Evolutionary conservation across 169 alveolate genomes (phyloP).

Genomic region (Cryptosporidium sp.): DNA sequence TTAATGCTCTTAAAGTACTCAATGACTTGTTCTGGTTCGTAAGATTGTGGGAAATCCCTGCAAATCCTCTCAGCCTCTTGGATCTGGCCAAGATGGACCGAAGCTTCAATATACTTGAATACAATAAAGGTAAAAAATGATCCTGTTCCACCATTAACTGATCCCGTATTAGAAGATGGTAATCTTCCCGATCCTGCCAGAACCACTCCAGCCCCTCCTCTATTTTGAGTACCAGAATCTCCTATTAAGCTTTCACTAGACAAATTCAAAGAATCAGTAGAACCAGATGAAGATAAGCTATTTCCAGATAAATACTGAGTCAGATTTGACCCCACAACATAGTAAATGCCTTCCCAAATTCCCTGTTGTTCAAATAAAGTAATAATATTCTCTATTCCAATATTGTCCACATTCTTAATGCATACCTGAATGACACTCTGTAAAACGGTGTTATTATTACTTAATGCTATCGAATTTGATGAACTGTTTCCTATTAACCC

Average conservation of each 20-base stretch:
- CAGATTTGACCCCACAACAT: conserved; percentile 63
- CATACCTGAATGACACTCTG: conserved; percentile 91
- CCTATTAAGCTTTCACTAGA: conserved; percentile 74
- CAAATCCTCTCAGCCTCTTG: conserved; percentile 97
- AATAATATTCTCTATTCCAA: conserved; percentile 90
- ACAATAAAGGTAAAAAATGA: conserved; percentile 72
- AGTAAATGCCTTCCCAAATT: conserved; percentile 72
- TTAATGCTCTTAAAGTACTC: conserved; percentile 96
- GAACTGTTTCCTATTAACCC: conserved; percentile 3
- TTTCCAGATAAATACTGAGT: conserved; percentile 39
- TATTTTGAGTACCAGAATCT: conserved; percentile 77
- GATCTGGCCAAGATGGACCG: conserved; percentile 94
- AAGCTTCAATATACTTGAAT: conserved; percentile 97
- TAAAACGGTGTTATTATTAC: conserved; percentile 84
- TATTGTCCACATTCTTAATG: conserved; percentile 90
- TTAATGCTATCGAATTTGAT: conserved; percentile 12
- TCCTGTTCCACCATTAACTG: conserved; percentile 77
- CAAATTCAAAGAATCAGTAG: conserved; percentile 31
- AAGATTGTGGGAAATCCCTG: conserved; percentile 91
- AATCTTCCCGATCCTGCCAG: conserved; percentile 88
- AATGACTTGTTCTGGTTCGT: conserved; percentile 96
- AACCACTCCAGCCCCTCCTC: conserved; percentile 87
- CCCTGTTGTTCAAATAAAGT: conserved; percentile 88
- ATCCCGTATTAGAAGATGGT: conserved; percentile 85
- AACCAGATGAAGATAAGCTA: conserved; percentile 7